Evolutionary conservation across 2,329 filamentous ascomycete genomes (phyloP).

Genomic region (Cadophora gregata): DNA sequence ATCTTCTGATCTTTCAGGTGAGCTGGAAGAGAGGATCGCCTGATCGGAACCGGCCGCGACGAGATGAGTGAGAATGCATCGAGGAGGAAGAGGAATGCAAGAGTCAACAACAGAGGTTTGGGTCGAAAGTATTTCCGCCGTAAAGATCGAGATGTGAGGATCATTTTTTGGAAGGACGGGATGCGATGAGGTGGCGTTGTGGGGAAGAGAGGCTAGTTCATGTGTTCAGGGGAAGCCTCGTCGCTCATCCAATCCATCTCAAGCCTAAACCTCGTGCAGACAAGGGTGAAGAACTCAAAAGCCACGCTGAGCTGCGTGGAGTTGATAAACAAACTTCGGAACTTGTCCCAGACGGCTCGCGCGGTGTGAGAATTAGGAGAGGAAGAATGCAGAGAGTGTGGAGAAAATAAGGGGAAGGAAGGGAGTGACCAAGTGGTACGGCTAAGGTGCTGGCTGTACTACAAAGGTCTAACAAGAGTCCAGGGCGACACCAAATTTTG

Average conservation of each 20-base stretch:
- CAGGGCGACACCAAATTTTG: not conserved
- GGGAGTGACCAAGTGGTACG: not conserved
- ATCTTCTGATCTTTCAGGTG: slow-evolving; percentile 47
- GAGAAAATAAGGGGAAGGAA: not conserved
- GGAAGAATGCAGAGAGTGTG: slow-evolving; percentile 11
- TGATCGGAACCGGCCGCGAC: slow-evolving; percentile 17
- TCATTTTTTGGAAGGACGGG: slow-evolving; percentile 16
- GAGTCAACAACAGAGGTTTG: slow-evolving; percentile 20
- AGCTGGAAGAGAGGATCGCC: slow-evolving; percentile 20
- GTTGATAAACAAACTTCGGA: not conserved
- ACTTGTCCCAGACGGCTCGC: too few species aligned
- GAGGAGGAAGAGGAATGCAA: slow-evolving; percentile 26
- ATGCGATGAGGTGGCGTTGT: not conserved
- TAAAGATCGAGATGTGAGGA: slow-evolving; percentile 23
- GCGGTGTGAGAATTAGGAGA: too few species aligned
- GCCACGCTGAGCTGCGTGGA: not conserved
- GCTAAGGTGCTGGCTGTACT: too few species aligned
- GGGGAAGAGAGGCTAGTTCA: not conserved
- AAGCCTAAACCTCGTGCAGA: slow-evolving; percentile 18
- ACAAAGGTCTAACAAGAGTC: slow-evolving; percentile 1
- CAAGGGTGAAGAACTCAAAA: slow-evolving; percentile 1
- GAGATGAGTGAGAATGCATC: slow-evolving; percentile 22
- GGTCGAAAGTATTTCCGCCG: slow-evolving; percentile 24
- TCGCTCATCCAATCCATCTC: slow-evolving; percentile 1
- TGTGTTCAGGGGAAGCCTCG: slow-evolving; percentile 12